Evolutionary conservation across 2,329 filamentous ascomycete genomes (phyloP), one percentile per base, ranked within the genome.

Genomic region (Sclerotinia sclerotiorum): DNA sequence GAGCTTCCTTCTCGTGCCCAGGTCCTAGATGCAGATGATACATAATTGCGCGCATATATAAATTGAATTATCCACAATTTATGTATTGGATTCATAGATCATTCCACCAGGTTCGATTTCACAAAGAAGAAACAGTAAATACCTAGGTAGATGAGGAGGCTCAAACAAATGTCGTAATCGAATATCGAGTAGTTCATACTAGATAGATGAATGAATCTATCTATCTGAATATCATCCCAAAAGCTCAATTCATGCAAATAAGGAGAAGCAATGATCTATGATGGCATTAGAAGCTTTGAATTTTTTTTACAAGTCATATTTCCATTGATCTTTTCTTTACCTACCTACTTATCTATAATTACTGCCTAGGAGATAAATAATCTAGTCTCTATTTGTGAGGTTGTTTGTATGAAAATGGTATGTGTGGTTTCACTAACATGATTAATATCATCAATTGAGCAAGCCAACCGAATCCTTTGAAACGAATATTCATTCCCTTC

Each of bases 381-480:
- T 58, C 10, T 58, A 58, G 17, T 46, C 24, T 60, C 56, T 39
- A 24, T 44, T 29, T n/a, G 10, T 52, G 29, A 35, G 8, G 19
- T 27, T 44, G 61, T 27, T 19, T 29, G 15, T n/a, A 17, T 29
- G n/a, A 24, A 55, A 29, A 55, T 55, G n/a, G 24, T 17, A 64
- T 11, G 24, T 17, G 55, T 11, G 49, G 63, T 65, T 65, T 58
- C 63, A 65, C 51, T 42, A 58, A 48, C 8, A 27, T 19, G 10
- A 39, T 39, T 13, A 35, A 35, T 35, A 35, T 35, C 21, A 21
- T 13, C 21, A 49, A 58, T 39, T 6, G 19, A 57, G 21, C 42
- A 58, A 48, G 63, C 63, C 52, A 65, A 48, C 63, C 27, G 52
- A 35, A 27, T 65, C 52, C 52, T 48, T 24, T 65, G 63, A 65